Percentiles rank a stretch among this genome's conserved stretches.
Evolutionary conservation across 306 rosid genomes (phyloP).

Genomic region (Ziziphus jujuba): DNA sequence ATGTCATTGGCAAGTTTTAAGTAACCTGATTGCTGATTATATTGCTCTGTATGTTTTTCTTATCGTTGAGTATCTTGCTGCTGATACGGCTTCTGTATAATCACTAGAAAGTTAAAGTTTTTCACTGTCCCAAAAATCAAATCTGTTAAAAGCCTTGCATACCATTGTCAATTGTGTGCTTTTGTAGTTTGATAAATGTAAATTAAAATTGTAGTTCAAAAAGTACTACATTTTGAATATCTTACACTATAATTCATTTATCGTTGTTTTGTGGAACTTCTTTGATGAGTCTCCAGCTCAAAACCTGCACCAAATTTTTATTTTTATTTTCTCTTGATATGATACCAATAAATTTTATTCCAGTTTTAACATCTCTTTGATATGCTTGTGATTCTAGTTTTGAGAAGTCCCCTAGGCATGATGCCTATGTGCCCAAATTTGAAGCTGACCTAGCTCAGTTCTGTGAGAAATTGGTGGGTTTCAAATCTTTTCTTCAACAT

Average conservation of each 20-base stretch:
- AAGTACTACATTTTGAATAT: background rate
- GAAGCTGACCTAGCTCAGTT: conserved; percentile 94
- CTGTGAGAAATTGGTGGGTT: conserved; percentile 90
- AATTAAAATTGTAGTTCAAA: background rate
- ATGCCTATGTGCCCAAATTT: conserved; percentile 73
- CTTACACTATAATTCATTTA: conserved; percentile 1
- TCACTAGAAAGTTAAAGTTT: no score
- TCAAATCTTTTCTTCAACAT: conserved; percentile 1
- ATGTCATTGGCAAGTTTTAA: no score
- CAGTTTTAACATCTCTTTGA: conserved; percentile 13
- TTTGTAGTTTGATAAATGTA: background rate
- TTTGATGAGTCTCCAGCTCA: background rate
- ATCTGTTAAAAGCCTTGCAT: no score
- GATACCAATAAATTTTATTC: conserved; percentile 8
- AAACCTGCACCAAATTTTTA: background rate
- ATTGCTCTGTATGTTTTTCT: no score
- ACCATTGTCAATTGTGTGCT: background rate
- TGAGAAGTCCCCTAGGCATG: conserved; percentile 92
- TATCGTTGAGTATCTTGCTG: no score
- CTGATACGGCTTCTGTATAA: no score
- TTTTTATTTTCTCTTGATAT: background rate
- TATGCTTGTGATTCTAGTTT: conserved; percentile 52
- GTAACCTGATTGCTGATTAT: no score
- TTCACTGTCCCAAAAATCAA: no score
- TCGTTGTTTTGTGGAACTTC: background rate